Evolutionary conservation across 169 alveolate species (phyloP).

Genomic region (Eimeria acervulina): DNA sequence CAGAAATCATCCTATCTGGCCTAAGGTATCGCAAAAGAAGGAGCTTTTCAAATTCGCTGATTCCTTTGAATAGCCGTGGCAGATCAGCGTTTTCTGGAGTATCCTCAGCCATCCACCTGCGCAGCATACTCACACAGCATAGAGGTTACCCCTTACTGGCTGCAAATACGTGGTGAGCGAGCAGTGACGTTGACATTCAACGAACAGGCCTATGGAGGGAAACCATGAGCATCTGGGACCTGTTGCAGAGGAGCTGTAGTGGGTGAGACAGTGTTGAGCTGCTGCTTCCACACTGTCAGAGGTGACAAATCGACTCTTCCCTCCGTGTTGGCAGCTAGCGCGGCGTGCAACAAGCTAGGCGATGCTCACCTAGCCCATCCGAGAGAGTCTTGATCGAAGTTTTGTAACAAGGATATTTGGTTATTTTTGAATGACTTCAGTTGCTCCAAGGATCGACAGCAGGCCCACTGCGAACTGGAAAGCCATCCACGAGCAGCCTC

Average conservation of each 20-base stretch:
- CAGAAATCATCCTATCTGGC: conserved; percentile 97
- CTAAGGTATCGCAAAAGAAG: conserved; percentile 96
- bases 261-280: neutral
- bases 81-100: conserved; percentile 97
- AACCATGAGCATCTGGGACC: neutral
- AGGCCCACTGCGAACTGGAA: conserved; percentile 92
- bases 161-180: neutral
- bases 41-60: conserved; percentile 95
- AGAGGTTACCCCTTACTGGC: neutral
- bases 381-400: conserved; percentile 88
- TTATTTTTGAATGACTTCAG: conserved; percentile 85
- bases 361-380: conserved; percentile 85
- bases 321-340: neutral
- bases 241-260: neutral
- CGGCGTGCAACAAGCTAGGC: neutral
- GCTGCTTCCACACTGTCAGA: neutral
- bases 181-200: neutral
- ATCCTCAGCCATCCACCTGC: conserved; percentile 97
- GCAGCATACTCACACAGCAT: neutral
- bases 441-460: conserved; percentile 85
- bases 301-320: neutral
- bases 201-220: neutral
- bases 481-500: conserved; percentile 93
- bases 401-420: conserved; percentile 84
- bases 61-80: conserved; percentile 95